Conservation (phyloP, 257 asterid genomes). For the Lycium barbarum region DNA sequence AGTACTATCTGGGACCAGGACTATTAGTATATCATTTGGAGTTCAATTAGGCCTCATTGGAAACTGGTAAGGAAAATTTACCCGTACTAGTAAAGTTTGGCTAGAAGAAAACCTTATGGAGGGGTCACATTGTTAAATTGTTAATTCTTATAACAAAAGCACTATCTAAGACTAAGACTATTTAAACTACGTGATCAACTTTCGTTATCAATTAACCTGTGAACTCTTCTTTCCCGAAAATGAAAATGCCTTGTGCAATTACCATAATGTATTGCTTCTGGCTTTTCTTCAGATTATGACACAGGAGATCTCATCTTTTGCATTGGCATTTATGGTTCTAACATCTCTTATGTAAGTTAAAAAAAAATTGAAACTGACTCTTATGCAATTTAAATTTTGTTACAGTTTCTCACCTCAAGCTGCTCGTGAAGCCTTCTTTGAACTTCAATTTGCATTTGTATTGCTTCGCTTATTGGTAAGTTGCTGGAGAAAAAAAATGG, state of each 20-base stretch:
- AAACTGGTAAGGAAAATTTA: background rate
- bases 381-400: background rate
- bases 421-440: constrained; percentile 84
- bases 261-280: background rate
- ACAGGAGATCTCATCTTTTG: background rate
- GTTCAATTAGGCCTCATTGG: background rate
- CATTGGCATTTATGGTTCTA: constrained; percentile 3
- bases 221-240: constrained; percentile 6
- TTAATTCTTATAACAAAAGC: background rate
- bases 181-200: constrained; percentile 2
- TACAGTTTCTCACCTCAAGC: constrained; percentile 68
- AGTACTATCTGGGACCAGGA: background rate
- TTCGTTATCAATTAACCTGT: background rate
- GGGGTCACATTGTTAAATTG: background rate
- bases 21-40: background rate
- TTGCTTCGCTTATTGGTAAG: constrained; percentile 68
- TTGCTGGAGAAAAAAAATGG: constrained; percentile 55
- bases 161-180: background rate
- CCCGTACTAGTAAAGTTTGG: background rate
- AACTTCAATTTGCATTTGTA: constrained; percentile 89
- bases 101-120: background rate
- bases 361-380: background rate
- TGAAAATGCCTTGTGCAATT: background rate
- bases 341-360: background rate
- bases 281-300: constrained; percentile 17